A percentile compares a stretch with the other conserved stretches of the same genome.
Conservation (phyloP, 306 rosid genomes). For the Acacia confusa region DNA sequence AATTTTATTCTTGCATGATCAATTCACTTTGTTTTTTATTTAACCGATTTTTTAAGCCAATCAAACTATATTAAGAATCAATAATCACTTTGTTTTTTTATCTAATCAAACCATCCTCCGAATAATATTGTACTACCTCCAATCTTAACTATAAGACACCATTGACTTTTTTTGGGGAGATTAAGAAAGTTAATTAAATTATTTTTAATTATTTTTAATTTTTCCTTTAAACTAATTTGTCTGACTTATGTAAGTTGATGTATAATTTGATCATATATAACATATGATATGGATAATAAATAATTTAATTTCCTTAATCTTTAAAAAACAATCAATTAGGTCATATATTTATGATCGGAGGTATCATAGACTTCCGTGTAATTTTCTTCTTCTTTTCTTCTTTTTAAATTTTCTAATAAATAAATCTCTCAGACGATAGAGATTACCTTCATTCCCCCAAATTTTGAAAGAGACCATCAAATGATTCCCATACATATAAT, state of each 20-base stretch:
- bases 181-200: too few relatives aligned
- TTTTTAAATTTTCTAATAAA: not conserved
- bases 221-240: too few relatives aligned
- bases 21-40: not conserved
- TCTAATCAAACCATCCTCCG: not conserved
- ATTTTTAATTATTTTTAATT: too few relatives aligned
- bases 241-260: too few relatives aligned
- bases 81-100: too few relatives aligned
- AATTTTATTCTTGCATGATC: not conserved
- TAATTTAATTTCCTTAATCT: too few relatives aligned
- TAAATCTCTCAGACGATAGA: not conserved
- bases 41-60: not conserved
- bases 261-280: too few relatives aligned
- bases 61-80: not conserved
- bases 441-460: not conserved
- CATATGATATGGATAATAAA: too few relatives aligned
- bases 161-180: too few relatives aligned
- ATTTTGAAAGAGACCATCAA: not conserved
- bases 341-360: too few relatives aligned
- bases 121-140: not conserved
- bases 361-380: not conserved
- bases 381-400: not conserved
- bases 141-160: too few relatives aligned
- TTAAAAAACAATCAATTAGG: too few relatives aligned
- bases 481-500: not conserved